These are phyloP conservation scores for Botrytis hyacinthi DNA, from an alignment of 2,329 filamentous ascomycete species.

Conservation along the genomic window DNA sequence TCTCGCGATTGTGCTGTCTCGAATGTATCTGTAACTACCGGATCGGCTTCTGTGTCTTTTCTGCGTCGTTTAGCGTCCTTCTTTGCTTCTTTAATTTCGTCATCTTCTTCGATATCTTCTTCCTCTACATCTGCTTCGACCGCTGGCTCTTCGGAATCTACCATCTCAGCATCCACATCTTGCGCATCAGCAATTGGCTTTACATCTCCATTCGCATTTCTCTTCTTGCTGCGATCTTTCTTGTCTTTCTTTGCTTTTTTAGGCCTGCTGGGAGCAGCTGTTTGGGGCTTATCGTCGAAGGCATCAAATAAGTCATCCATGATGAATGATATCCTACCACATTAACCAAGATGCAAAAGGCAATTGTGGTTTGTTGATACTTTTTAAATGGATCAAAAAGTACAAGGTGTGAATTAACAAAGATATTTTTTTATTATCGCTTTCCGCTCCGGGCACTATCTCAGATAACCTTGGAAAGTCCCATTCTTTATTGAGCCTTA, in stretches of 20 bases:
- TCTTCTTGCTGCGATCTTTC: conserved; percentile 73
- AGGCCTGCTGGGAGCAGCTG: conserved; percentile 40
- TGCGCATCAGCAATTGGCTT: conserved; percentile 52
- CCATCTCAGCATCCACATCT: conserved; percentile 69
- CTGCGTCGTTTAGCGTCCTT: conserved; percentile 61
- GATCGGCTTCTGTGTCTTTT: conserved; percentile 64
- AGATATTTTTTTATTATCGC: conserved; percentile 19
- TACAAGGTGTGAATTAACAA: conserved; percentile 7
- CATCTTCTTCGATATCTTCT: conserved; percentile 39
- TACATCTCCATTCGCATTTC: conserved; percentile 77
- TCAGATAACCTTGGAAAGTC: conserved; percentile 4
- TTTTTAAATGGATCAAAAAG: conserved; percentile 12
- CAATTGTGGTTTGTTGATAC: conserved; percentile 4
- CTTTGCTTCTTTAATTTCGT: conserved; percentile 44
- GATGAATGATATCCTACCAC: conserved; percentile 21
- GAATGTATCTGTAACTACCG: conserved; percentile 89
- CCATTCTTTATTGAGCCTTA: conserved; percentile 6
- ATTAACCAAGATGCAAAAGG: background rate
- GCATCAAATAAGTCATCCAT: conserved; percentile 85
- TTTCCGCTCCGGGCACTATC: conserved; percentile 1
- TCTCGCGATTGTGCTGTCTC: conserved; percentile 93
- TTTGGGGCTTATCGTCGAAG: conserved; percentile 66
- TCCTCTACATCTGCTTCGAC: conserved; percentile 23
- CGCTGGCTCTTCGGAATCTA: conserved; percentile 38
- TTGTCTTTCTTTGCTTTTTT: conserved; percentile 45